Percentiles rank a stretch among this genome's conserved stretches.
Evolutionary conservation across 2,329 filamentous ascomycete species (phyloP).

Genomic region (Pseudogymnoascus sp.): DNA sequence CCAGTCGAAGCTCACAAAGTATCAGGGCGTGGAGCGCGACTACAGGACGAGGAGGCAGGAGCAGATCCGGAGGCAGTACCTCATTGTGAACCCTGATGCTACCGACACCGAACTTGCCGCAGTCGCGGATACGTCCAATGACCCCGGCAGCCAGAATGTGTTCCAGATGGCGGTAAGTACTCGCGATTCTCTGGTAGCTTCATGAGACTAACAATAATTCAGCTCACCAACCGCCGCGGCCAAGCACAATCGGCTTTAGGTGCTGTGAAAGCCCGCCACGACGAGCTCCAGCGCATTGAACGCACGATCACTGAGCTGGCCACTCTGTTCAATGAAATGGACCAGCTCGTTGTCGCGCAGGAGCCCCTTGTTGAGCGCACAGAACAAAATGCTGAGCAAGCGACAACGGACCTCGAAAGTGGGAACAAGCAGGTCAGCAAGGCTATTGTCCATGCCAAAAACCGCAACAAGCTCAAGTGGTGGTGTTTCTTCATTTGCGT

Average conservation of each 20-base stretch:
- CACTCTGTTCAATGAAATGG: conserved; percentile 64
- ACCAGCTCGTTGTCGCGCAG: conserved; percentile 64
- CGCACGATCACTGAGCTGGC: conserved; percentile 63
- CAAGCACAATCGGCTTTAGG: conserved; percentile 67
- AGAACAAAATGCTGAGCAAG: conserved; percentile 57
- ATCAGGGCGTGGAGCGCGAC: conserved; percentile 60
- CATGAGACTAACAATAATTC: neutral
- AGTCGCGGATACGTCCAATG: conserved; percentile 59
- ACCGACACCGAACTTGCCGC: conserved; percentile 60
- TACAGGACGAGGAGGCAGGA: conserved; percentile 67
- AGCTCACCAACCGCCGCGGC: conserved; percentile 54
- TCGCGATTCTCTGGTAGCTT: conserved; percentile 5
- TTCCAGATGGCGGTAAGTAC: conserved; percentile 70
- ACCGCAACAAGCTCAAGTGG: conserved; percentile 72
- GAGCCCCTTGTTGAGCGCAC: conserved; percentile 53
- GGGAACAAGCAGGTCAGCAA: conserved; percentile 62
- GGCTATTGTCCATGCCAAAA: conserved; percentile 58
- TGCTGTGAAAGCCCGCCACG: conserved; percentile 72
- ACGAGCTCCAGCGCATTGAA: conserved; percentile 75
- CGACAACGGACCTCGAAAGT: conserved; percentile 56
- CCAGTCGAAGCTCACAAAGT: conserved; percentile 61
- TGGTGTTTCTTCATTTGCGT: conserved; percentile 58
- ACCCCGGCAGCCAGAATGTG: conserved; percentile 71
- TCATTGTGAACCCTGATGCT: conserved; percentile 76
- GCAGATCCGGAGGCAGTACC: conserved; percentile 71